phyloP scores from a whole-genome alignment of 441 rosid species.

The Kokia cookei region DNA sequence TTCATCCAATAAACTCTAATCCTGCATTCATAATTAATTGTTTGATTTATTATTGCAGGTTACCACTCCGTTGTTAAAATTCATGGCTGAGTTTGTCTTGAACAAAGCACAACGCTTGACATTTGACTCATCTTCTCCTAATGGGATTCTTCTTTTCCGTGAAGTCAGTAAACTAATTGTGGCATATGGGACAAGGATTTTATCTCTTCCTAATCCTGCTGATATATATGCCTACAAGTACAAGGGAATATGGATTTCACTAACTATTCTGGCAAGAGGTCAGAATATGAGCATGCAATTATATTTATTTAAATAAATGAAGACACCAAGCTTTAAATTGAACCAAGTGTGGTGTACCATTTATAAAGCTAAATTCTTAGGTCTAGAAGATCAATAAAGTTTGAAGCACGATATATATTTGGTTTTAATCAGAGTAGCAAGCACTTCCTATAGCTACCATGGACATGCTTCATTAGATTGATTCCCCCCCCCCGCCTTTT shows the following conservation, averaged over 20 bases:
- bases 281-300: constrained; percentile 13
- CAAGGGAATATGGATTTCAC: constrained; percentile 98
- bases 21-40: background rate
- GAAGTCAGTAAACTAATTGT: constrained; percentile 98
- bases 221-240: constrained; percentile 95
- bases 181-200: constrained; percentile 91
- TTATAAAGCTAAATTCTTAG: background rate
- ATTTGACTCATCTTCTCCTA: constrained; percentile 96
- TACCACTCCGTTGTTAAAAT: constrained; percentile 90
- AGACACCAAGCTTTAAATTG: background rate
- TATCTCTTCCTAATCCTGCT: constrained; percentile 89
- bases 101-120: constrained; percentile 93
- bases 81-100: constrained; percentile 96
- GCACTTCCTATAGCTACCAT: background rate
- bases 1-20: background rate
- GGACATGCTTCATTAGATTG: background rate
- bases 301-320: background rate
- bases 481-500: no score
- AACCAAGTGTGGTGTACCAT: background rate
- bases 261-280: constrained; percentile 94
- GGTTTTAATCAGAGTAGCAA: background rate
- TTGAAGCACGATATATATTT: background rate
- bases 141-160: constrained; percentile 99
- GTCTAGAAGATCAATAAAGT: background rate
- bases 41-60: constrained; percentile 56